phyloP scores from a whole-genome alignment of 2,329 filamentous ascomycete species.

The Colletotrichum cuscutae region DNA sequence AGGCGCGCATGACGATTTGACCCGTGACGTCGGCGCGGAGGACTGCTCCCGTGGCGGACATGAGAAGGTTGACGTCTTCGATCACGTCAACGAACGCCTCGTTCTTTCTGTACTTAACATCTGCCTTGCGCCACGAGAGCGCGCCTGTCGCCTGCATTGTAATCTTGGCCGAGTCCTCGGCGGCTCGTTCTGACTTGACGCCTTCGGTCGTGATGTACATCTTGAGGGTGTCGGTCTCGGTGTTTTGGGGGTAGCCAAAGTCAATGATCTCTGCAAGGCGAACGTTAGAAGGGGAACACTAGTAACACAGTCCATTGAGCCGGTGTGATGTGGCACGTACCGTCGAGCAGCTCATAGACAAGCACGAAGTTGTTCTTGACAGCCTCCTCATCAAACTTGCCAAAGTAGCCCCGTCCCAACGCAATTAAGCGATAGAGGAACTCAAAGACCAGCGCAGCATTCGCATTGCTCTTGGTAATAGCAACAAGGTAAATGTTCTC shows the following conservation, averaged over 20 bases:
- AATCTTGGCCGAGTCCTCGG: slow-evolving; percentile 95
- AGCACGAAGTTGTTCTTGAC: slow-evolving; percentile 99
- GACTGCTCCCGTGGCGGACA: slow-evolving; percentile 97
- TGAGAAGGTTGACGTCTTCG: slow-evolving; percentile 97
- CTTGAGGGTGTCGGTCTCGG: slow-evolving; percentile 97
- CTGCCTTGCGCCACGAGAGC: slow-evolving; percentile 94
- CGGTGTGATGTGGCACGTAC: slow-evolving; percentile 55
- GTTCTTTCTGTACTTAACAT: slow-evolving; percentile 99
- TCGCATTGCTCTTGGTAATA: slow-evolving; percentile 98
- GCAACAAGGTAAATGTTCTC: slow-evolving; percentile 99
- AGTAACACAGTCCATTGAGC: neutral
- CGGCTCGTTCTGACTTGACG: slow-evolving; percentile 88
- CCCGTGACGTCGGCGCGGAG: slow-evolving; percentile 96
- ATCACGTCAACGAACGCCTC: slow-evolving; percentile 99
- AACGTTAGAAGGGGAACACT: neutral
- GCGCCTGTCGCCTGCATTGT: slow-evolving; percentile 99
- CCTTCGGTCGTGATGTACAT: slow-evolving; percentile 99
- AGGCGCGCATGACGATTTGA: slow-evolving; percentile 98
- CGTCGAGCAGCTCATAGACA: slow-evolving; percentile 96
- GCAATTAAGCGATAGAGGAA: slow-evolving; percentile 93
- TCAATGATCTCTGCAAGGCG: slow-evolving; percentile 85
- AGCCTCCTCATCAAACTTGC: slow-evolving; percentile 98
- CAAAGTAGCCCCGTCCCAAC: slow-evolving; percentile 95
- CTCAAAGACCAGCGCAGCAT: slow-evolving; percentile 97
- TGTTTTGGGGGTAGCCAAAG: slow-evolving; percentile 99